Evolutionary conservation across 2,329 filamentous ascomycete species (phyloP).

Genomic region (Xylaria sp.): DNA sequence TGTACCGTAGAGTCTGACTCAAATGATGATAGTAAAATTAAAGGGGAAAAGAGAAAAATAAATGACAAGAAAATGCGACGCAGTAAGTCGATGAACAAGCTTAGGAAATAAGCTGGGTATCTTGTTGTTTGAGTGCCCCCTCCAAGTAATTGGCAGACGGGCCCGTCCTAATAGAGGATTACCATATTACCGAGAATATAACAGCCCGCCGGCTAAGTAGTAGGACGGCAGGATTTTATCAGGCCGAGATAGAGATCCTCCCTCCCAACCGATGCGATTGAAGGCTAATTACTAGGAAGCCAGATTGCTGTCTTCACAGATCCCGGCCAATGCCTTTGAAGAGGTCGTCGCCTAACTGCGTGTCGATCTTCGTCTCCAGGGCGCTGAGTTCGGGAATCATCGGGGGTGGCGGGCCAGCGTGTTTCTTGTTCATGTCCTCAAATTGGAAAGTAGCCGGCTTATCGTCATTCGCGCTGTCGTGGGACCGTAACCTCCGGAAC

Average conservation of each 20-base stretch:
- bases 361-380: slow-evolving; percentile 61
- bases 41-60: slow-evolving; percentile 15
- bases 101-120: slow-evolving; percentile 51
- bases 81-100: slow-evolving; percentile 50
- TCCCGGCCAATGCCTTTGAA: slow-evolving; percentile 64
- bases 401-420: slow-evolving; percentile 65
- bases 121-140: slow-evolving; percentile 45
- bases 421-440: slow-evolving; percentile 54
- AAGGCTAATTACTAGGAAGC: slow-evolving; percentile 15
- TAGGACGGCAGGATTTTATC: slow-evolving; percentile 34
- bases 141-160: slow-evolving; percentile 37
- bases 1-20: slow-evolving; percentile 12
- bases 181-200: slow-evolving; percentile 41
- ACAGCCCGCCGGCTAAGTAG: slow-evolving; percentile 40
- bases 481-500: slow-evolving; percentile 65
- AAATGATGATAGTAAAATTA: slow-evolving; percentile 33
- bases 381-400: slow-evolving; percentile 70
- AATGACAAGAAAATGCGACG: slow-evolving; percentile 44
- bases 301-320: slow-evolving; percentile 25
- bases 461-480: slow-evolving; percentile 47
- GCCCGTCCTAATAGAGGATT: slow-evolving; percentile 39
- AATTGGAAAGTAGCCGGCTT: slow-evolving; percentile 59
- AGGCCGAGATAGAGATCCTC: slow-evolving; percentile 7
- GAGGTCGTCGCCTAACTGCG: slow-evolving; percentile 62
- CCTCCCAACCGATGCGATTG: neutral